A percentile compares a stretch with the other conserved stretches of the same genome.
These are phyloP conservation scores for Martiniozyma asiatica DNA, from an alignment of 1,139 yeast species.

Conservation along the genomic window DNA sequence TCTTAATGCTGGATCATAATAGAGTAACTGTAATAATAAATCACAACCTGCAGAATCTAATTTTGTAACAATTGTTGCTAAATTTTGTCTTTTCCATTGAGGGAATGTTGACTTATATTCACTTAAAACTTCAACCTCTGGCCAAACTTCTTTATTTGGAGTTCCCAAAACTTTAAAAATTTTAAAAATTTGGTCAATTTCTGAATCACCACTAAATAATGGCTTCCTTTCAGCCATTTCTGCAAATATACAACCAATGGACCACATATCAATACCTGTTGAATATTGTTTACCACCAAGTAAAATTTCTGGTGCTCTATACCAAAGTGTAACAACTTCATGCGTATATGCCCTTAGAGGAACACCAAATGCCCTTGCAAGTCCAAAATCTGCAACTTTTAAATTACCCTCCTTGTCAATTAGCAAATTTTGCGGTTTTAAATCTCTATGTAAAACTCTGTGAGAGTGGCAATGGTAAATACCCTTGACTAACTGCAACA, in stretches of 20 bases:
- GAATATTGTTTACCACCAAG: constrained; percentile 96
- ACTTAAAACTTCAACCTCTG: constrained; percentile 87
- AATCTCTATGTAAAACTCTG: constrained; percentile 87
- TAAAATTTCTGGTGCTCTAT: constrained; percentile 78
- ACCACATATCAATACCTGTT: constrained; percentile 99
- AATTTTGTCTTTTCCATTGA: constrained; percentile 73
- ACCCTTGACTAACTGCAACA: constrained; percentile 88
- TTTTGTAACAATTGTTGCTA: constrained; percentile 65
- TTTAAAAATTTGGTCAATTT: constrained; percentile 92
- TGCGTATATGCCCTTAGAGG: constrained; percentile 94
- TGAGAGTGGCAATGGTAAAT: constrained; percentile 93
- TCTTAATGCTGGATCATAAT: constrained; percentile 89
- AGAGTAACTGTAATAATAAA: constrained; percentile 63
- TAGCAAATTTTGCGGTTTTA: constrained; percentile 90
- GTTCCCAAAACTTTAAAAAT: constrained; percentile 90
- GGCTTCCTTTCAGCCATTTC: constrained; percentile 98
- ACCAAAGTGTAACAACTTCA: constrained; percentile 97
- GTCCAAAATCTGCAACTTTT: constrained; percentile 93
- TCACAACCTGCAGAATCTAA: constrained; percentile 78
- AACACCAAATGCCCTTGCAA: constrained; percentile 95
- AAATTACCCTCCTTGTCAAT: constrained; percentile 92
- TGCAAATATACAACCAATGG: constrained; percentile 95
- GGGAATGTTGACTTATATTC: constrained; percentile 95
- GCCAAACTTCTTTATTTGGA: constrained; percentile 91
- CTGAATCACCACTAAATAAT: constrained; percentile 93